Conservation (phyloP, 768 basidiomycete genomes). For the Lyophyllum atratum region DNA sequence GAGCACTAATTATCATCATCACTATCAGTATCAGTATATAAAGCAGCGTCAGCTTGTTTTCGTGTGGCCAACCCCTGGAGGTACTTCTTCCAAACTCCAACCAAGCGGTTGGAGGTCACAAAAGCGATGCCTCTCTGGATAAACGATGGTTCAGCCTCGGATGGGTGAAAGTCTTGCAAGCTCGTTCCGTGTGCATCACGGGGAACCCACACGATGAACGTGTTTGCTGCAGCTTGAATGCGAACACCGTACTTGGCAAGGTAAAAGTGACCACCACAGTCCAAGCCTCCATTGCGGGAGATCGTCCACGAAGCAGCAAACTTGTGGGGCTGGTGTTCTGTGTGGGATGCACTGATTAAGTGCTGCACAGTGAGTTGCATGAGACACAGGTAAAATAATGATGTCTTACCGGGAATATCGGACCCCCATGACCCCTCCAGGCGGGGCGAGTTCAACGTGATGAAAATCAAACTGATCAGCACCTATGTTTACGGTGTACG, state of each 20-base stretch:
- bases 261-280: constrained; percentile 17
- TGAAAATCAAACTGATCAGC: neutral
- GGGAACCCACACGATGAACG: constrained; percentile 18
- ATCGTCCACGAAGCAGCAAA: constrained; percentile 3
- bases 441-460: neutral
- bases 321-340: too few species aligned
- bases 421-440: neutral
- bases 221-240: constrained; percentile 5
- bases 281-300: neutral
- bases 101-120: neutral
- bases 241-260: constrained; percentile 13
- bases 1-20: too few species aligned
- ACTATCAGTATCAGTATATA: too few species aligned
- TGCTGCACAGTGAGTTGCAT: too few species aligned
- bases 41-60: too few species aligned
- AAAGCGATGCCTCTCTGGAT: constrained; percentile 10
- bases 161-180: constrained; percentile 13
- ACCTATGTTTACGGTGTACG: neutral
- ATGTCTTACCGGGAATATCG: constrained; percentile 1
- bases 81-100: neutral
- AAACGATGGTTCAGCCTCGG: neutral
- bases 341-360: too few species aligned
- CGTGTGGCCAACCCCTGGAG: too few species aligned
- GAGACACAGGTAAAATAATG: too few species aligned
- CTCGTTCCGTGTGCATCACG: constrained; percentile 16